These are phyloP conservation scores for Trametes cinnabarina DNA, from an alignment of 768 basidiomycete genomes.

Conservation along the genomic window DNA sequence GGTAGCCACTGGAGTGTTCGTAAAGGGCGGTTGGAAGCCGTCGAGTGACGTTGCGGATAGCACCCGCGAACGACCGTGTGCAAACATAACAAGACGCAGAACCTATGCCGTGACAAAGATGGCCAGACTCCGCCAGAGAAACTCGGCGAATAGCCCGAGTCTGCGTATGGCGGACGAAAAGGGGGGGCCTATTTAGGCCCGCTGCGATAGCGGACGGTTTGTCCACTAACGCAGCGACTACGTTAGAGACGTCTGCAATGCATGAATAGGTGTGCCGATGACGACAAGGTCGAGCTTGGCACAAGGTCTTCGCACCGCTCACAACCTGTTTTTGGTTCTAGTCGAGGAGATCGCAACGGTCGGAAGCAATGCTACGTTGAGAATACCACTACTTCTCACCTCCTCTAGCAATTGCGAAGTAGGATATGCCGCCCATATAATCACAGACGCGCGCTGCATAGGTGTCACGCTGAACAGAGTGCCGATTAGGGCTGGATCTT, in stretches of 20 bases:
- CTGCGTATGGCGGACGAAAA: neutral
- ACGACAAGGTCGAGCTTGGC: neutral
- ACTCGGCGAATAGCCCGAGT: neutral
- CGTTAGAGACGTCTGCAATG: neutral
- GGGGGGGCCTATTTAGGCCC: neutral
- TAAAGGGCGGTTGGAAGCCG: no score
- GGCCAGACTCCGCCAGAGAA: neutral
- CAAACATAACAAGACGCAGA: neutral
- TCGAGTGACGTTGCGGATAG: neutral
- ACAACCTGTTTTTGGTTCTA: no score
- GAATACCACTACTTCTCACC: neutral
- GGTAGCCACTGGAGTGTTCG: no score
- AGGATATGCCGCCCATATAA: neutral
- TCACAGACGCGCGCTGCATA: neutral
- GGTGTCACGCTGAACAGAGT: neutral
- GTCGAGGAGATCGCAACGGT: no score
- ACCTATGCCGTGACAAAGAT: neutral
- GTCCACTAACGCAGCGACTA: neutral
- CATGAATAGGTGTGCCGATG: neutral
- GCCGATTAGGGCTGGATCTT: neutral
- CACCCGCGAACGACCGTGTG: neutral
- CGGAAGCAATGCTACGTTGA: no score
- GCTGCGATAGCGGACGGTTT: neutral
- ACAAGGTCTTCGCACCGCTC: neutral
- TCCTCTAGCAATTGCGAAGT: neutral